Evolutionary conservation across 192 early-diverging fungal species (phyloP), one percentile per base, ranked within the genome.

Genomic region (Coemansia sp.): DNA sequence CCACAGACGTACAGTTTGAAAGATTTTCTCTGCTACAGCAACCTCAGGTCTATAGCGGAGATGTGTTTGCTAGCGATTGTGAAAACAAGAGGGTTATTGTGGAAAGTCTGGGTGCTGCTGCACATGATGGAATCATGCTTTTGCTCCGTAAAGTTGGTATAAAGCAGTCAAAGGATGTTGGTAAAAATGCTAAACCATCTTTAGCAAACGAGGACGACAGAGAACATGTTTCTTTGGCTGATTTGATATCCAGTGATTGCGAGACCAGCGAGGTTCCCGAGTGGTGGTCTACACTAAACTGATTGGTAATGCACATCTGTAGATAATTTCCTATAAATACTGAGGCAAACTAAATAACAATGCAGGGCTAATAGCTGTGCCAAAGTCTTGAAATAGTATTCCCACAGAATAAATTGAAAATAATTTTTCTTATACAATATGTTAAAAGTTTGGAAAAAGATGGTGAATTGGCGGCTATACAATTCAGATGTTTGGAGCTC

Each of bases 111-210:
- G 70, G 70, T 2, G 63, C 59, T 2, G 60, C 55, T 13, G 63
- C 61, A 45, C 63, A 72, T 39, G 70, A 72, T 37, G 70, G 70
- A 31, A 46, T 72, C 23, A 59, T 52, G 14, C 55, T 72, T 37
- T 59, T 72, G 28, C 15, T 72, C 21, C 42, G 63, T 20, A 61
- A 58, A 30, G 38, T 72, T 19, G 13, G 59, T 2, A 28, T 36
- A 3, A 16, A 23, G 50, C 30, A 35, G 13, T 28, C 31, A 13
- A 42, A 61, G 35, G 33, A 18, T 6, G 5, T 62, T 38, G 63
- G 55, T 36, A 53, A 65, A 39, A 61, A 65, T 13, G 11, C 50
- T 2, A 19, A 44, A 5, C 18, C 57, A 0, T 30, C 19, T 50
- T n/a, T 54, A 2, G 53, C 50, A 6, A 59, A 62, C 18, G 13